Evolutionary conservation across 495 filamentous ascomycete species (phyloP).

Genomic region (Aspergillus ellipticus): DNA sequence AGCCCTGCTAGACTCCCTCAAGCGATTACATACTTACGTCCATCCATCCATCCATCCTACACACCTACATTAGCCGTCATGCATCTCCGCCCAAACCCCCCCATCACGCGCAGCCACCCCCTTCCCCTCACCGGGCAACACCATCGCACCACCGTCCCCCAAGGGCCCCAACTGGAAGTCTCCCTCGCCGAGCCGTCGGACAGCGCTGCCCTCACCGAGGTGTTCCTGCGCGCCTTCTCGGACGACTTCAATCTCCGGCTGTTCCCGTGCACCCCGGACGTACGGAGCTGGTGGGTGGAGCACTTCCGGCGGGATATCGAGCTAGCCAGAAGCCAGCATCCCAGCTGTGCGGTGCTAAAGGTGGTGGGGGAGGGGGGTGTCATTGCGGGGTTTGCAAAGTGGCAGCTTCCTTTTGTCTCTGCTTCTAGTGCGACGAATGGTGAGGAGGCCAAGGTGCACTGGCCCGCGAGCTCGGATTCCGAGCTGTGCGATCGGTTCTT

Average conservation of each 20-base stretch:
- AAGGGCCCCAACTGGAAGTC: neutral
- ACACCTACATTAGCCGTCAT: neutral
- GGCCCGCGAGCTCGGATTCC: slow-evolving; percentile 8
- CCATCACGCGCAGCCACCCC: neutral
- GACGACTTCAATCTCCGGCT: slow-evolving; percentile 9
- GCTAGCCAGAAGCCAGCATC: neutral
- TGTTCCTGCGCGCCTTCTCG: slow-evolving; percentile 6
- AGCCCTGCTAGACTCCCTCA: neutral
- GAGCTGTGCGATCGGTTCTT: slow-evolving; percentile 11
- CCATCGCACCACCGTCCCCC: neutral
- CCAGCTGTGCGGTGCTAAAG: slow-evolving; percentile 1
- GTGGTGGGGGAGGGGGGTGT: neutral
- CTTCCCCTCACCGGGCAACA: neutral
- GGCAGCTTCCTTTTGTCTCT: slow-evolving; percentile 1
- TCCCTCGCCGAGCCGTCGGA: neutral
- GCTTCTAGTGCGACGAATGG: neutral
- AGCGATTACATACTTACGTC: neutral
- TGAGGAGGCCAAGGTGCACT: neutral
- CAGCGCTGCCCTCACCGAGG: neutral
- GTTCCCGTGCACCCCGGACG: slow-evolving; percentile 7
- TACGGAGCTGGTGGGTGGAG: neutral
- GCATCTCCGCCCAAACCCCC: neutral
- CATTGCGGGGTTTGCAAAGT: slow-evolving; percentile 10
- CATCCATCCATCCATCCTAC: neutral
- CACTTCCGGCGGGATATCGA: neutral